Evolutionary conservation across 371 early-diverging fungal genomes (phyloP).

Genomic region (Phascolomyces articulosus): DNA sequence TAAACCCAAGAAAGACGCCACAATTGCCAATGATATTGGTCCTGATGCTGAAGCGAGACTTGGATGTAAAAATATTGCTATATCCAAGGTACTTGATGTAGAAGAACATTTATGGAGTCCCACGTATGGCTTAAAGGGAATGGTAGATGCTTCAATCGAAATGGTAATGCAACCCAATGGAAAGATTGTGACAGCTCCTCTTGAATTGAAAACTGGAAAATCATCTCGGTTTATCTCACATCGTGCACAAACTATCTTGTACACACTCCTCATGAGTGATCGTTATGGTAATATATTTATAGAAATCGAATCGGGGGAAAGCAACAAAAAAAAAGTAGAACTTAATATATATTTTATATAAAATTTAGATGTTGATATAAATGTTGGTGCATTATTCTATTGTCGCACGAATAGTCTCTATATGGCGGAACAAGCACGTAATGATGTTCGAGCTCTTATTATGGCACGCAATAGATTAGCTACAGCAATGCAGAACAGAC

Average conservation of each 20-base stretch:
- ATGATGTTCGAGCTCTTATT: conserved; percentile 75
- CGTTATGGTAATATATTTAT: conserved; percentile 83
- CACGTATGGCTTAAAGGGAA: conserved; percentile 91
- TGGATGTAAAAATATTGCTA: conserved; percentile 41
- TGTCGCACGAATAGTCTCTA: conserved; percentile 66
- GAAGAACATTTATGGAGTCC: conserved; percentile 95
- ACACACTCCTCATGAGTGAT: conserved; percentile 87
- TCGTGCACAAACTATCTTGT: conserved; percentile 86
- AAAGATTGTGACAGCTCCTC: conserved; percentile 62
- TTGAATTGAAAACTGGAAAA: conserved; percentile 93
- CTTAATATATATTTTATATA: background rate
- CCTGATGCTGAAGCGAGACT: conserved; percentile 10
- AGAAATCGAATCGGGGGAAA: too few species aligned
- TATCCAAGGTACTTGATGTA: conserved; percentile 79
- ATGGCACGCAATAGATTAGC: conserved; percentile 81
- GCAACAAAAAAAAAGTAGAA: background rate
- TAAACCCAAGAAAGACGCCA: conserved; percentile 22
- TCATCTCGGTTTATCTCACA: conserved; percentile 61
- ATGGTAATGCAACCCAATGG: conserved; percentile 36
- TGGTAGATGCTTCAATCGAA: conserved; percentile 81
- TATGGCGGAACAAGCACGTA: conserved; percentile 59
- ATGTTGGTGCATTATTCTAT: conserved; percentile 79
- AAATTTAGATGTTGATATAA: conserved; percentile 60
- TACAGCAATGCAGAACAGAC: conserved; percentile 30
- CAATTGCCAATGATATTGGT: conserved; percentile 25